A percentile compares a stretch with the other conserved stretches of the same genome.
Evolutionary conservation across 441 rosid species (phyloP).

Genomic region (Gossypium davidsonii): DNA sequence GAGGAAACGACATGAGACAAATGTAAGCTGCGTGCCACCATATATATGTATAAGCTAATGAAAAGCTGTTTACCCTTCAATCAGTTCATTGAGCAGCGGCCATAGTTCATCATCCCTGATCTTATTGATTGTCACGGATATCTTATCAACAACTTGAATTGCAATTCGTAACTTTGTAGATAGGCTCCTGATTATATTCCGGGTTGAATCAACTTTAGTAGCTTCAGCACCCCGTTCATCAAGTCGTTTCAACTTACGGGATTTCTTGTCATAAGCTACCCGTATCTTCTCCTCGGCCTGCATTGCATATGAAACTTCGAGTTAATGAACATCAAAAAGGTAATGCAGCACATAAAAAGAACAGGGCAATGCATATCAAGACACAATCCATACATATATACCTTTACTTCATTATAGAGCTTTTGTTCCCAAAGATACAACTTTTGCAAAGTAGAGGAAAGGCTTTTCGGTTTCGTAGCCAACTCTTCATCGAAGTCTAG

Average conservation of each 20-base stretch:
- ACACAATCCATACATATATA: constrained; percentile 13
- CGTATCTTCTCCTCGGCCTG: constrained; percentile 91
- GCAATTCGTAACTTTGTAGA: constrained; percentile 83
- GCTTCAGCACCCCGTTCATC: constrained; percentile 84
- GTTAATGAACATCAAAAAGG: not conserved
- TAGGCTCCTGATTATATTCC: constrained; percentile 44
- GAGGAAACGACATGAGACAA: not conserved
- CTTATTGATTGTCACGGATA: constrained; percentile 72
- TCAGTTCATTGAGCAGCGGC: constrained; percentile 81
- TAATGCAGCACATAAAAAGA: not conserved
- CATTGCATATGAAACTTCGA: constrained; percentile 4
- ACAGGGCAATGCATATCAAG: not conserved
- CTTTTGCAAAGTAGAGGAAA: constrained; percentile 84
- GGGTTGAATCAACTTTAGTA: constrained; percentile 53
- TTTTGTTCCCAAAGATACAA: constrained; percentile 94
- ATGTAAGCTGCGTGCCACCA: not conserved
- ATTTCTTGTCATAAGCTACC: constrained; percentile 60
- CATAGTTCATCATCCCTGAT: constrained; percentile 92
- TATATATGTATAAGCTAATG: not conserved
- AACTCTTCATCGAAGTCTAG: constrained; percentile 61
- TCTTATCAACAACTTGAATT: constrained; percentile 80
- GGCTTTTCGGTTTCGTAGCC: constrained; percentile 57
- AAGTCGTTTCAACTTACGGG: constrained; percentile 58
- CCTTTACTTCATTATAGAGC: constrained; percentile 84
- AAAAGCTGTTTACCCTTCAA: constrained; percentile 56